A percentile compares a stretch with the other conserved stretches of the same genome.
Conservation (phyloP, 495 filamentous ascomycete genomes). For the Talaromyces trachyspermus region DNA sequence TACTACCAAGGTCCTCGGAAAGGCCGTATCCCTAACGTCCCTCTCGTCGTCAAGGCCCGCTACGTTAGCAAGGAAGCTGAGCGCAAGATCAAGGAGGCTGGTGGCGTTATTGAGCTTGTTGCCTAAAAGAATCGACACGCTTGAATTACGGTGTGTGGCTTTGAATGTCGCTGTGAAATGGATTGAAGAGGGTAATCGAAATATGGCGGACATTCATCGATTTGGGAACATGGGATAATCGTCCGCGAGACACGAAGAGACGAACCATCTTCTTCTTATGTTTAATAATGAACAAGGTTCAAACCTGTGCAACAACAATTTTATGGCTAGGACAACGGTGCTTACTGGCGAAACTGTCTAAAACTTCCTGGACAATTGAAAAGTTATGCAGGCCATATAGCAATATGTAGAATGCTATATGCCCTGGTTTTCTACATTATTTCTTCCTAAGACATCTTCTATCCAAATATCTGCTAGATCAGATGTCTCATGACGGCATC, state of each 20-base stretch:
- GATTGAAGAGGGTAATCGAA: conserved; percentile 27
- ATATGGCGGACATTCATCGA: conserved; percentile 4
- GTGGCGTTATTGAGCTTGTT: conserved; percentile 82
- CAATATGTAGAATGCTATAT: conserved; percentile 6
- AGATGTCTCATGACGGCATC: too few relatives aligned
- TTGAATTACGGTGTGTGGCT: conserved; percentile 4
- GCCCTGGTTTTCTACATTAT: neutral
- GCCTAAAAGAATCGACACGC: conserved; percentile 48
- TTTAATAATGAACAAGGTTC: conserved; percentile 4
- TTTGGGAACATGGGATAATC: neutral
- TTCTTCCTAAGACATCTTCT: too few relatives aligned
- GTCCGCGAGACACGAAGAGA: neutral
- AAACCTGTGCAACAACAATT: neutral
- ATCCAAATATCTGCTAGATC: too few relatives aligned
- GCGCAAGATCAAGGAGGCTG: conserved; percentile 90
- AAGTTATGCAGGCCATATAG: neutral
- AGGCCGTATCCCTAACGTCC: conserved; percentile 78
- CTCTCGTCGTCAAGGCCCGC: conserved; percentile 79
- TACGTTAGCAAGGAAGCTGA: conserved; percentile 85
- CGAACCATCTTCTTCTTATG: conserved; percentile 7
- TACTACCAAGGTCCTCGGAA: conserved; percentile 94
- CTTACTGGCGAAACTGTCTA: neutral
- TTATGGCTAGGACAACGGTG: neutral
- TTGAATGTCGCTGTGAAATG: conserved; percentile 22
- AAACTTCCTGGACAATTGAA: neutral